Evolutionary conservation across 2,329 filamentous ascomycete species (phyloP).

Genomic region (Aspergillus alliaceus): DNA sequence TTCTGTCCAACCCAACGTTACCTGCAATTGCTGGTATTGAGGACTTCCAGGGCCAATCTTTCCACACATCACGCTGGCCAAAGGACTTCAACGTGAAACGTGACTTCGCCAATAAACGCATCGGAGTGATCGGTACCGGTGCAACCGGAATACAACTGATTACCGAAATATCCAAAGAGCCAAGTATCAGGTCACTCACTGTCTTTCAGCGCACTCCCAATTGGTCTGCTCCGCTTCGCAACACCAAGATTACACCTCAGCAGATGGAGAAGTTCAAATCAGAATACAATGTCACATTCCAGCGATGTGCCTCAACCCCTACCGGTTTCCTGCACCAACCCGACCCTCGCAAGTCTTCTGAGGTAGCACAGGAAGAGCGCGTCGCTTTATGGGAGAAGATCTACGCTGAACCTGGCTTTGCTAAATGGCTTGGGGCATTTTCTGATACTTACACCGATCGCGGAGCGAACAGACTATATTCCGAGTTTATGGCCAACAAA

Average conservation of each 20-base stretch:
- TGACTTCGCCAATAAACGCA: conserved; percentile 36
- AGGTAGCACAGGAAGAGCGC: conserved; percentile 9
- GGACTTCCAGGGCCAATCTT: conserved; percentile 39
- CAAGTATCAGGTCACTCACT: conserved; percentile 14
- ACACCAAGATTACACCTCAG: conserved; percentile 15
- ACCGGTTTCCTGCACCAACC: conserved; percentile 15
- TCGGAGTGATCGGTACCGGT: conserved; percentile 45
- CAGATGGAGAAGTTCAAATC: conserved; percentile 14
- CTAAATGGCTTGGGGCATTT: conserved; percentile 41
- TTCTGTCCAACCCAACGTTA: conserved; percentile 39
- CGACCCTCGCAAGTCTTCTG: not conserved
- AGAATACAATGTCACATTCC: conserved; percentile 16
- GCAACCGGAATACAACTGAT: conserved; percentile 43
- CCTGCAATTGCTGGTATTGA: conserved; percentile 39
- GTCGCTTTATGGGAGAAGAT: conserved; percentile 17
- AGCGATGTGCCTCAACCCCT: conserved; percentile 10
- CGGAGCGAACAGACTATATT: conserved; percentile 54
- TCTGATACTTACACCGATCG: conserved; percentile 50
- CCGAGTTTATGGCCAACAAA: conserved; percentile 59
- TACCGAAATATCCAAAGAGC: conserved; percentile 18
- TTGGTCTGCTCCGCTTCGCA: conserved; percentile 26
- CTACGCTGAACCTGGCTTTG: conserved; percentile 19
- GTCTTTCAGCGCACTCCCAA: conserved; percentile 27
- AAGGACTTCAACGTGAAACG: conserved; percentile 22
- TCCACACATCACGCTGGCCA: conserved; percentile 45